Evolutionary conservation across 2,329 filamentous ascomycete species (phyloP).

Genomic region (Rachicladosporium sp.): DNA sequence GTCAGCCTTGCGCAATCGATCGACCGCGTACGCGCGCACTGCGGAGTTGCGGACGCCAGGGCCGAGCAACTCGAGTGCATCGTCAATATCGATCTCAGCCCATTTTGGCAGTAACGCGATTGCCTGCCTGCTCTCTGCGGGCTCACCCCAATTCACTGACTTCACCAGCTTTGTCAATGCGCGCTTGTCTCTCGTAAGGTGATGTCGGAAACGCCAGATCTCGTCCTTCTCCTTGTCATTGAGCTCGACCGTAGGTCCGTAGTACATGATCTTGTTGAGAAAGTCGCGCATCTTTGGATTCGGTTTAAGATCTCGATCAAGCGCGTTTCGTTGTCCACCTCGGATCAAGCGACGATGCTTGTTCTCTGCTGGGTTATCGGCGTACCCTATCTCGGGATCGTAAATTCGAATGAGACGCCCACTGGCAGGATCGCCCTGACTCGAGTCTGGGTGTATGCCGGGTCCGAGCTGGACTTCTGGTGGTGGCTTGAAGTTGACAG

Average conservation of each 20-base stretch:
- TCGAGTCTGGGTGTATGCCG: slow-evolving; percentile 62
- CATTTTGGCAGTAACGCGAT: slow-evolving; percentile 83
- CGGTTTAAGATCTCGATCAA: slow-evolving; percentile 90
- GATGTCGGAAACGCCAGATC: slow-evolving; percentile 95
- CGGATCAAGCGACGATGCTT: slow-evolving; percentile 88
- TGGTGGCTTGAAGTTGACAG: slow-evolving; percentile 62
- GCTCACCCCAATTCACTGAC: slow-evolving; percentile 87
- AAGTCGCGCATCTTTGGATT: slow-evolving; percentile 94
- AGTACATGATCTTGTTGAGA: slow-evolving; percentile 77
- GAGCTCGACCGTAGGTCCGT: slow-evolving; percentile 80
- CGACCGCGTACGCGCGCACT: slow-evolving; percentile 86
- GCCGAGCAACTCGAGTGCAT: slow-evolving; percentile 84
- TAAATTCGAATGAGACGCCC: slow-evolving; percentile 68
- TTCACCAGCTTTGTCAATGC: slow-evolving; percentile 94
- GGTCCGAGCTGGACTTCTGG: slow-evolving; percentile 85
- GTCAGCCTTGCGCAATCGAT: slow-evolving; percentile 79
- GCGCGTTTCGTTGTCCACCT: slow-evolving; percentile 68
- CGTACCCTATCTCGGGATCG: slow-evolving; percentile 80
- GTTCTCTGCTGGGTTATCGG: slow-evolving; percentile 85
- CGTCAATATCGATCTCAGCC: slow-evolving; percentile 94
- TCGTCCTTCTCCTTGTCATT: slow-evolving; percentile 88
- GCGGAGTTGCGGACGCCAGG: slow-evolving; percentile 81
- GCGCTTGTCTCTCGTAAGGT: slow-evolving; percentile 76
- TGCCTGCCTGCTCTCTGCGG: slow-evolving; percentile 73
- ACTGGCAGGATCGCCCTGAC: slow-evolving; percentile 40